A percentile compares a stretch with the other conserved stretches of the same genome.
These are phyloP conservation scores for Colletotrichum tofieldiae DNA, from an alignment of 2,329 filamentous ascomycete genomes.

Conservation along the genomic window DNA sequence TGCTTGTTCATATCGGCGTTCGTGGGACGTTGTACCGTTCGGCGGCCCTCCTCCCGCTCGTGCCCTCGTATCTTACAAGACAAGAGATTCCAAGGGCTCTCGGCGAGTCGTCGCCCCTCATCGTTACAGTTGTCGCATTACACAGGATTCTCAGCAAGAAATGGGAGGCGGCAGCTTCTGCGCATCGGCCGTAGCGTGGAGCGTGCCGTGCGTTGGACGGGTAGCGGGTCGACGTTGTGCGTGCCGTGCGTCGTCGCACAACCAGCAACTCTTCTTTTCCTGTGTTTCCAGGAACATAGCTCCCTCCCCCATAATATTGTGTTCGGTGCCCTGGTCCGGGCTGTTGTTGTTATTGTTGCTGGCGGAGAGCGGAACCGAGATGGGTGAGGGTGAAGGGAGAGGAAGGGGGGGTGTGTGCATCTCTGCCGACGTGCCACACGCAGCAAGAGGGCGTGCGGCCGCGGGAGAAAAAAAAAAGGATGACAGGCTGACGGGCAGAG, in stretches of 20 bases:
- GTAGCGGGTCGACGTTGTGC: not conserved
- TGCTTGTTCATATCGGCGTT: constrained; percentile 42
- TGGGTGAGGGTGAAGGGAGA: not conserved
- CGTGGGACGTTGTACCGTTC: constrained; percentile 31
- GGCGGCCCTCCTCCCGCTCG: not conserved
- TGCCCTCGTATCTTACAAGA: no score
- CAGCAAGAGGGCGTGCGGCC: not conserved
- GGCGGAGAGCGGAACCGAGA: not conserved
- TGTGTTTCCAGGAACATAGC: not conserved
- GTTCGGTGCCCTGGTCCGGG: not conserved
- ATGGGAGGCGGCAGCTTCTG: not conserved
- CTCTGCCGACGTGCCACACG: not conserved
- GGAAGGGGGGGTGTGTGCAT: not conserved
- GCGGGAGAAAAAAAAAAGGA: not conserved
- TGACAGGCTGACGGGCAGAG: not conserved
- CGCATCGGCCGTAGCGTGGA: not conserved
- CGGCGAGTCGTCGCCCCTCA: no score
- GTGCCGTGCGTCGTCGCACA: not conserved
- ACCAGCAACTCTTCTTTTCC: not conserved
- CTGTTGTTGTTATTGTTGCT: not conserved
- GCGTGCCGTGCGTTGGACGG: not conserved
- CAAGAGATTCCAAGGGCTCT: no score
- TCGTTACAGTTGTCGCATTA: no score
- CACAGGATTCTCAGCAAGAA: not conserved
- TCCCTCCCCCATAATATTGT: not conserved